Conservation (phyloP, 305 asterid species). For the Lippia alba region DNA sequence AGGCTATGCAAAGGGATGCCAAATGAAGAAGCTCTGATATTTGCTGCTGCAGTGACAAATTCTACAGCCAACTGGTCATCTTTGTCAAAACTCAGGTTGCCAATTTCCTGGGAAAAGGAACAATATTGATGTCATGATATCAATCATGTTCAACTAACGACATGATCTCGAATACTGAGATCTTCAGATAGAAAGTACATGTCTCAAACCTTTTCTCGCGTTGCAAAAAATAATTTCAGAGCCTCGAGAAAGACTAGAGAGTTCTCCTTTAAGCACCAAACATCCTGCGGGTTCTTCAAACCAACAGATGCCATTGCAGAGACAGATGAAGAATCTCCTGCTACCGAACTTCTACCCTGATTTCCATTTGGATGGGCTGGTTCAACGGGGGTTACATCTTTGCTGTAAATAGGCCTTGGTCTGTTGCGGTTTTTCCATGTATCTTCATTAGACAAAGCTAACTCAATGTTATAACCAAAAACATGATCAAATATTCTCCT, state of each 20-base stretch:
- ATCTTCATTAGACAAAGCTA: slow-evolving; percentile 89
- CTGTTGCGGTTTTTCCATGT: slow-evolving; percentile 87
- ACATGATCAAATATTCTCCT: slow-evolving; percentile 94
- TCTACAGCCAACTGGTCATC: slow-evolving; percentile 98
- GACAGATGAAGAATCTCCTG: slow-evolving; percentile 53
- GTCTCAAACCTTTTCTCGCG: slow-evolving; percentile 73
- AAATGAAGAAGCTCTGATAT: slow-evolving; percentile 95
- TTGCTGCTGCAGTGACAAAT: slow-evolving; percentile 97
- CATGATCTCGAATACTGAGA: slow-evolving; percentile 28
- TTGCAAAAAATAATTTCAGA: slow-evolving; percentile 67
- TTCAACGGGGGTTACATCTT: slow-evolving; percentile 64
- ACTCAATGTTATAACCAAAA: slow-evolving; percentile 91
- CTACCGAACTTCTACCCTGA: slow-evolving; percentile 46
- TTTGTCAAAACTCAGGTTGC: slow-evolving; percentile 93
- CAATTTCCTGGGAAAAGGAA: slow-evolving; percentile 68
- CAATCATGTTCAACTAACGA: slow-evolving; percentile 28
- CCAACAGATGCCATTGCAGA: slow-evolving; percentile 90
- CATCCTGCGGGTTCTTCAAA: slow-evolving; percentile 89
- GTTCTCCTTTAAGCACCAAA: slow-evolving; percentile 92
- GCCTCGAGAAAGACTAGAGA: slow-evolving; percentile 85
- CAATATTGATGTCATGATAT: slow-evolving; percentile 1
- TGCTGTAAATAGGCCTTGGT: slow-evolving; percentile 85
- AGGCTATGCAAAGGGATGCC: slow-evolving; percentile 96
- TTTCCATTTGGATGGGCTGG: slow-evolving; percentile 70
- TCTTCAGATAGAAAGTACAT: slow-evolving; percentile 14